Evolutionary conservation across 257 asterid genomes (phyloP).

Genomic region (Solanum sejunctum): DNA sequence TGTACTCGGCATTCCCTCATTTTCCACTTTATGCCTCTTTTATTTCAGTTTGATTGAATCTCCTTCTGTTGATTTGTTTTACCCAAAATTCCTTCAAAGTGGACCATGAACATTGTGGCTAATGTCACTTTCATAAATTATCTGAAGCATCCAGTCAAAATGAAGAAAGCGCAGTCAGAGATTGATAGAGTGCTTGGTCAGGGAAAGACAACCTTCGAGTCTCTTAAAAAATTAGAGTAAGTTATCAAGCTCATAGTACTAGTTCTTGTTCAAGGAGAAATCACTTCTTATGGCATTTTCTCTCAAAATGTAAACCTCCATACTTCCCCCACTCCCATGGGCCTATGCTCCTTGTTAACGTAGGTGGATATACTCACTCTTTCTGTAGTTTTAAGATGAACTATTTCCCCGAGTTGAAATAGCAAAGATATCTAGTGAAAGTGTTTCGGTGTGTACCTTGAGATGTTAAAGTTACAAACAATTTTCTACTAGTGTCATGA

Average conservation of each 20-base stretch:
- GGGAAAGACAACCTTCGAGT: conserved; percentile 44
- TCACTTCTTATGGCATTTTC: neutral
- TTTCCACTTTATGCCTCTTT: neutral
- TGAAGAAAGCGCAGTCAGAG: conserved; percentile 92
- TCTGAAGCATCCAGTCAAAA: conserved; percentile 74
- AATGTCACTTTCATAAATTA: conserved; percentile 3
- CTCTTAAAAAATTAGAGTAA: conserved; percentile 67
- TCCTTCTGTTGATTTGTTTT: neutral
- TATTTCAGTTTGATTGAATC: neutral
- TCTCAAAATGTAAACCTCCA: neutral
- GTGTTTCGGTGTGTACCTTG: neutral
- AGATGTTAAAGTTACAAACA: neutral
- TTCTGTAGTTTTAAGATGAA: neutral
- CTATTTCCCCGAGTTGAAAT: neutral
- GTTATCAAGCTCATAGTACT: conserved; percentile 11
- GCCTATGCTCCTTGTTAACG: neutral
- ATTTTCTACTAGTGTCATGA: neutral
- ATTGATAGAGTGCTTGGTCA: conserved; percentile 70
- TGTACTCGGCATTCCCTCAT: neutral
- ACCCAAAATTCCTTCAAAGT: neutral
- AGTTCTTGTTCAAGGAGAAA: neutral
- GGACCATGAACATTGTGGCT: neutral
- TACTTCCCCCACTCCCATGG: neutral
- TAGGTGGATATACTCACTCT: neutral
- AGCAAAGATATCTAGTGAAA: neutral